Evolutionary conservation across 148 eudicot species (phyloP).

Genomic region (Talinum fruticosum): DNA sequence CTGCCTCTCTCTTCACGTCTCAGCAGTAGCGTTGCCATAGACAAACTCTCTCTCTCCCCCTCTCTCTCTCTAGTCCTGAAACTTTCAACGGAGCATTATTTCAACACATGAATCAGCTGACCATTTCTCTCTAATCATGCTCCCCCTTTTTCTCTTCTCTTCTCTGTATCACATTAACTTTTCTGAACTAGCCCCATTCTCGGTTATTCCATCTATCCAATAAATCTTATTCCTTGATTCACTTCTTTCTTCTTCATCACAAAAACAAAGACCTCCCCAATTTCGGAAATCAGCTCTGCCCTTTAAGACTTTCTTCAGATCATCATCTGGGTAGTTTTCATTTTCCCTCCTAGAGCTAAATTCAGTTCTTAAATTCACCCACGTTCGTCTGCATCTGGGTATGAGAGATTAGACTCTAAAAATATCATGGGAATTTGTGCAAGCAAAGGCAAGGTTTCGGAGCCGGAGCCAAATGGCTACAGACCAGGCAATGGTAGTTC

Average conservation of each 20-base stretch:
- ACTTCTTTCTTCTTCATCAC: not conserved
- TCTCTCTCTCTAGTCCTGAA: slow-evolving; percentile 4
- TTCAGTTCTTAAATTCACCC: not conserved
- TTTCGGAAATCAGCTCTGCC: not conserved
- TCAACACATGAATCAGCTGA: slow-evolving; percentile 25
- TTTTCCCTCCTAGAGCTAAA: not conserved
- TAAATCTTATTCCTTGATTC: not conserved
- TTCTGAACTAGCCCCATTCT: not conserved
- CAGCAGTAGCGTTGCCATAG: not conserved
- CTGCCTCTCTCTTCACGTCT: not conserved
- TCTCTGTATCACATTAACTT: not conserved
- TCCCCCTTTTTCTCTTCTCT: not conserved
- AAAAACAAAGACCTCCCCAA: not conserved
- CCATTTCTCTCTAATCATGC: slow-evolving; percentile 8
- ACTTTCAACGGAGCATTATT: slow-evolving; percentile 21
- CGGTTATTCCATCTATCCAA: not conserved
- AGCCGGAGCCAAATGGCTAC: slow-evolving; percentile 25
- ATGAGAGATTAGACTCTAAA: not conserved
- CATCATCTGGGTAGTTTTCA: slow-evolving; percentile 17
- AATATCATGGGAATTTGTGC: slow-evolving; percentile 63
- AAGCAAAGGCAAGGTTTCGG: slow-evolving; percentile 42
- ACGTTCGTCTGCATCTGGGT: slow-evolving; percentile 13
- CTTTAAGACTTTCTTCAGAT: not conserved
- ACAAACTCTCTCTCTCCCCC: not conserved
- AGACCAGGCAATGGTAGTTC: slow-evolving; percentile 25